Base-by-base conservation (phyloP, 2,329 filamentous ascomycete species). In the Iodosphaeria phyllophila region DNA sequence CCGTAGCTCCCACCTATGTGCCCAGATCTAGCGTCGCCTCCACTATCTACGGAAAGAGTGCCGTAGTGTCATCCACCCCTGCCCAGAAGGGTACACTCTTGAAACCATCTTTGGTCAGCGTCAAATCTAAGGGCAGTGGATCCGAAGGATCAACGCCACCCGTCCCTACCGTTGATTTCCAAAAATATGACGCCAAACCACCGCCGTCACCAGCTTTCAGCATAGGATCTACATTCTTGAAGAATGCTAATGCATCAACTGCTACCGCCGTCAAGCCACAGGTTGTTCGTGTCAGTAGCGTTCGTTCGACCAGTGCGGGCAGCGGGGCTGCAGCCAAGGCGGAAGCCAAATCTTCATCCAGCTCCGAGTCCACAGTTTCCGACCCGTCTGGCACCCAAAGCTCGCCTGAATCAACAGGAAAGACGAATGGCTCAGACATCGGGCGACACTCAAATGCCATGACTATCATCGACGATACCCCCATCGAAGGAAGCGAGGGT, bases 11-110 rank as follows among this genome's bases (percentile, higher is more conserved):
- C 18, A 63, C 58, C 5, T 68, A 65, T 31, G 63, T 62, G 3
- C 62, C 64, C 17, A 62, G 71, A 28, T 72, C 65, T 24, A 84
- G 78, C 42, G 77, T 95, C 34, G 84, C 83, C 4, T 92, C 84
- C 1, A 93, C 86, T 12, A 82, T 92, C 26, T 95, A 93, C 44
- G 78, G 82, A 35, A 86, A 84, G 54, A 82, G 91, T 41, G 83
- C 80, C 10, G 71, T 92, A 26, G 69, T 92, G 37, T 83, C 60
- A 44, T 77, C 58, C 75, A 34, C 44, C 13, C 42, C 84, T 1
- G 82, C 83, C 1, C 82, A 89, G 41, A 89, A 83, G 26, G 77
- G 80, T 30, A 77, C 86, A 44, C 71, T 83, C 31, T 78, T 77
- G 34, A 91, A 89, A 51, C 82, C 89, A 7, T 84, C 82, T 18